Base-by-base conservation (phyloP, 169 alveolate genomes). In the Plasmodium vinckei region DNA sequence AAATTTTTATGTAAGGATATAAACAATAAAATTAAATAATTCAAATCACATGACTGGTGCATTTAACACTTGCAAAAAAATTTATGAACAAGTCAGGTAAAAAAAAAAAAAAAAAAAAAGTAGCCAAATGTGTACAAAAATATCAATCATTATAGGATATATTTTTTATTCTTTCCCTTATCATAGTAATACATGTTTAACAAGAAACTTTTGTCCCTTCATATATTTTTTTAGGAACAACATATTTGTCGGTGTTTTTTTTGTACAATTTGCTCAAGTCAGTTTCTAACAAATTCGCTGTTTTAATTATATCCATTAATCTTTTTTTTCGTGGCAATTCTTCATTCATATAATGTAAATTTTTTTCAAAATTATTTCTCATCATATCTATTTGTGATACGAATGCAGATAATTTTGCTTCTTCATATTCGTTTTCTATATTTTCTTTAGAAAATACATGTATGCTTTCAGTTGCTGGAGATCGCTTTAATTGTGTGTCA, bases 401-500 rank as follows among this genome's bases (percentile, higher is more conserved):
- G 21, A 79, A 67, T 10, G 89, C 77, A 54, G 65, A 70, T 33
- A 23, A 23, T 51, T 54, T 54, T 17, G 89, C 89, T 42, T 79
- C 44, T 60, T 53, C 79, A 65, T 65, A 79, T 27, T 79, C 89
- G 33, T 47, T 79, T 54, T 51, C 42, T 65, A 60, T 53, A 67
- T 79, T 25, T 49, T 79, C 89, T 7, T 56, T n/a, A 7, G 89
- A 79, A 67, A 51, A 79, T 3, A 79, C 68, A 67, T 79, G 71
- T 13, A 79, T 71, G 47, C 68, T 63, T 79, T 79, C 89, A 59
- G 65, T 79, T 2, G 89, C 79, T 39, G 89, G 89, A 47, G 89
- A 79, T 19, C 89, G 25, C 21, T 79, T 65, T 25, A 79, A 61
- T 60, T 79, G 89, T 2, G 89, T 79, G 63, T 79, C 89, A 27